Base-by-base conservation (phyloP, 257 asterid species). In the Solanum pennellii region DNA sequence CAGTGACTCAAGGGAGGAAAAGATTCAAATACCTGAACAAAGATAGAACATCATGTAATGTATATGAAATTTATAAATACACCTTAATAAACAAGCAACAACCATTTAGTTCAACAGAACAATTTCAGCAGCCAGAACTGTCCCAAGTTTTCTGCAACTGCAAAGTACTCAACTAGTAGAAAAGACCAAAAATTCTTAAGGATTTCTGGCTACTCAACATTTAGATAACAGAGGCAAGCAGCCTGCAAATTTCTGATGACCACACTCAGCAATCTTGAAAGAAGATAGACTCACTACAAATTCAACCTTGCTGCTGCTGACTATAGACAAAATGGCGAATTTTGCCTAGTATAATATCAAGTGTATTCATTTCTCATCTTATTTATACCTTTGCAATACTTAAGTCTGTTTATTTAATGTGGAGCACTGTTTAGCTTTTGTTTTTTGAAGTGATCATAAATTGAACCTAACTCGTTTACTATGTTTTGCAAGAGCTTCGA, bases 101-200 rank as follows among this genome's bases (percentile, higher is more conserved):
- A 41, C 31, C 84, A 86, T 73, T 73, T 5, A 84, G 83, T 62
- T 80, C 85, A 80, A 47, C 68, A 49, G 80, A 25, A 16, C 31
- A 80, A 83, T 87, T 68, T 66, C 76, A 65, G 52, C 86, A 47
- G 86, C 72, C 86, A 87, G 69, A 71, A 87, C 73, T 65, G 33
- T 84, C 44, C 44, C 47, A 20, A 71, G 25, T 27, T 82, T n/a
- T 59, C n/a, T 85, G 37, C 84, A 62, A 68, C 66, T 86, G 75
- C 88, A 88, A 89, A 88, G 68, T 88, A 90, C 91, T 87, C 76
- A 44, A 88, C 83, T 79, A 84, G 71, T 84, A 37, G 80, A 87
- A 79, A 59, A 90, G 86, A 75, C 35, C 68, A 83, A 90, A 20
- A 20, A 49, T 87, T 82, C 87, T 42, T 44, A 82, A 83, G 87